A percentile compares a stretch with the other conserved stretches of the same genome.
These are phyloP conservation scores for Mortierella polycephala DNA, from an alignment of 371 early-diverging fungal species.

Conservation along the genomic window DNA sequence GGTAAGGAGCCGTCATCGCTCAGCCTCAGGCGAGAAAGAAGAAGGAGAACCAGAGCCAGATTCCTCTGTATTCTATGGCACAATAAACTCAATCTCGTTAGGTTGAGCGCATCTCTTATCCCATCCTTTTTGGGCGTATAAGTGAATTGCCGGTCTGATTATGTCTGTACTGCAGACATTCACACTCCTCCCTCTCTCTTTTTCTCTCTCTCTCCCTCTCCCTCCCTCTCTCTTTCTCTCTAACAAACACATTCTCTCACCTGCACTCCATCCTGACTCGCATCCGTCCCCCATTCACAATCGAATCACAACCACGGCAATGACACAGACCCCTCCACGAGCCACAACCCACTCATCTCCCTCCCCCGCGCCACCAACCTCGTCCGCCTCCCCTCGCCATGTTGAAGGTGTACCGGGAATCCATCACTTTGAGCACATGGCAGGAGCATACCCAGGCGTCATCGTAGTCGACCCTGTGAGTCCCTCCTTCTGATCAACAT, in stretches of 20 bases:
- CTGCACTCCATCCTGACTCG: too few relatives aligned
- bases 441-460: slow-evolving; percentile 42
- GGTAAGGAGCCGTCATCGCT: too few relatives aligned
- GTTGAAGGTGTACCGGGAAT: slow-evolving; percentile 16
- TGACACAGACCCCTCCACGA: slow-evolving; percentile 33
- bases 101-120: too few relatives aligned
- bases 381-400: slow-evolving; percentile 22
- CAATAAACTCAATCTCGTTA: background rate
- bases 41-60: too few relatives aligned
- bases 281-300: too few relatives aligned
- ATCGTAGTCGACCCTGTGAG: slow-evolving; percentile 53
- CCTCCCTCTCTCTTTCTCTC: background rate
- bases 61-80: too few relatives aligned
- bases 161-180: background rate
- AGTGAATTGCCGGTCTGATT: background rate
- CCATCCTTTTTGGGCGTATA: background rate
- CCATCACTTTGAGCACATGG: slow-evolving; percentile 43
- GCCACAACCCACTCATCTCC: slow-evolving; percentile 17
- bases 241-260: background rate
- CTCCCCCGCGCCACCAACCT: slow-evolving; percentile 6
- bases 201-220: background rate
- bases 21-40: too few relatives aligned
- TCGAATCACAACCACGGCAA: background rate
- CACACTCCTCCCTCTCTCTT: background rate
- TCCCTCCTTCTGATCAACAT: background rate